phyloP scores from a whole-genome alignment of 371 early-diverging fungal species.

The Sporodiniella umbellata region DNA sequence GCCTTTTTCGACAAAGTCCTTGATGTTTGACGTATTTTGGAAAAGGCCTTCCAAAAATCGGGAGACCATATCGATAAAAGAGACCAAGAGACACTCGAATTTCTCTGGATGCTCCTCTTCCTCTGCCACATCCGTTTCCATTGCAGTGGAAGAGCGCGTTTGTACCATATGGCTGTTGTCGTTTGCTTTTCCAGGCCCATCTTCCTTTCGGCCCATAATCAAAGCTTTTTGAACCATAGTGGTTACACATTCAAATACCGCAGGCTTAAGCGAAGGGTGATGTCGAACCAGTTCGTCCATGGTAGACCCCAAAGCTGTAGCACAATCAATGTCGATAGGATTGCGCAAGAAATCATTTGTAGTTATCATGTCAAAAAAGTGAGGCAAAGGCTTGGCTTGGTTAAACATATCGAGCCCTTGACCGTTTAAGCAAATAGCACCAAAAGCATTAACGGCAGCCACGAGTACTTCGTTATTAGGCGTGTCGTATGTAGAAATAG shows the following conservation, averaged over 20 bases:
- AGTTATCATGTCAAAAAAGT: slow-evolving; percentile 77
- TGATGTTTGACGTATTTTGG: slow-evolving; percentile 69
- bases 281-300: slow-evolving; percentile 96
- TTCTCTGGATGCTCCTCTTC: slow-evolving; percentile 44
- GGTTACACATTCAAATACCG: slow-evolving; percentile 69
- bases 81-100: slow-evolving; percentile 40
- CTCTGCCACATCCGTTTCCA: neutral
- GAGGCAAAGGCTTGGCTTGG: slow-evolving; percentile 64
- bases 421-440: slow-evolving; percentile 91
- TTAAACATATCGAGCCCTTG: slow-evolving; percentile 83
- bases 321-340: slow-evolving; percentile 79
- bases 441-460: slow-evolving; percentile 90
- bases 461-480: slow-evolving; percentile 73
- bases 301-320: slow-evolving; percentile 76
- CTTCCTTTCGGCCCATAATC: slow-evolving; percentile 37
- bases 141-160: slow-evolving; percentile 11
- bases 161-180: slow-evolving; percentile 41
- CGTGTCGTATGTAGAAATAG: slow-evolving; percentile 61
- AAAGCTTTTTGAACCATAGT: slow-evolving; percentile 57
- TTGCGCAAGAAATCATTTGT: slow-evolving; percentile 71
- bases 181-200: slow-evolving; percentile 36
- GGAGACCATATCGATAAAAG: slow-evolving; percentile 43
- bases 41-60: slow-evolving; percentile 86
- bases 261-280: slow-evolving; percentile 78
- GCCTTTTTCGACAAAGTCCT: slow-evolving; percentile 71